Conservation (phyloP, 2,329 filamentous ascomycete genomes). For the Pseudocercospora vitis region DNA sequence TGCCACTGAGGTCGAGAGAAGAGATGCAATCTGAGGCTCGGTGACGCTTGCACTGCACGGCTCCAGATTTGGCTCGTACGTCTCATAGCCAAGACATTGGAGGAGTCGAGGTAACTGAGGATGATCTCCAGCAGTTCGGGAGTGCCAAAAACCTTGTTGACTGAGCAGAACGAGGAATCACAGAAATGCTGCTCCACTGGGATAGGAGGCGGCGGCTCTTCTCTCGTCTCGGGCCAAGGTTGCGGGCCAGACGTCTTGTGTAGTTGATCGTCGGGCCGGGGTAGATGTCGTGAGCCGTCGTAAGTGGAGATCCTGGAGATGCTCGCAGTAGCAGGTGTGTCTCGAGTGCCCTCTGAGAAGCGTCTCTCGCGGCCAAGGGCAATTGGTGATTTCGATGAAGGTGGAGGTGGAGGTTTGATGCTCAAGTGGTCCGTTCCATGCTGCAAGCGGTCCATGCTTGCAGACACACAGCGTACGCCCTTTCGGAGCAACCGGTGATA, state of each 20-base stretch:
- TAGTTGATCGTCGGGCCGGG: neutral
- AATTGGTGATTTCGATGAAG: neutral
- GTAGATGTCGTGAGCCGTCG: neutral
- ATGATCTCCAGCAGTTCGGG: constrained; percentile 32
- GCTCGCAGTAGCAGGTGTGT: neutral
- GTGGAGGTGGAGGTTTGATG: neutral
- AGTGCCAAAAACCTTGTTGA: constrained; percentile 26
- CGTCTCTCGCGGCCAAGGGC: constrained; percentile 12
- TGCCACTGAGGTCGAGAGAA: constrained; percentile 29
- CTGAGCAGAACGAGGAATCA: constrained; percentile 22
- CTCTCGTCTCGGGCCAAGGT: neutral
- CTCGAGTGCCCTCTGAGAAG: constrained; percentile 16
- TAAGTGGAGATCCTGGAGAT: neutral
- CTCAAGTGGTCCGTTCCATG: neutral
- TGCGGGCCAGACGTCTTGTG: neutral
- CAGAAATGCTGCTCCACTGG: constrained; percentile 9
- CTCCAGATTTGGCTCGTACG: constrained; percentile 26
- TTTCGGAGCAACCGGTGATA: too few relatives aligned
- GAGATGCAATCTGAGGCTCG: constrained; percentile 27
- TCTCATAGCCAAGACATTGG: constrained; percentile 23
- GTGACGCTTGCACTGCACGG: constrained; percentile 23
- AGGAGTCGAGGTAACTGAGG: constrained; percentile 24
- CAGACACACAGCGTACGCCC: neutral
- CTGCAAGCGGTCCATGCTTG: constrained; percentile 1
- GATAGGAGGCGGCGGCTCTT: neutral